phyloP scores from a whole-genome alignment of 768 basidiomycete genomes.

The Gelatoporia subvermispora region DNA sequence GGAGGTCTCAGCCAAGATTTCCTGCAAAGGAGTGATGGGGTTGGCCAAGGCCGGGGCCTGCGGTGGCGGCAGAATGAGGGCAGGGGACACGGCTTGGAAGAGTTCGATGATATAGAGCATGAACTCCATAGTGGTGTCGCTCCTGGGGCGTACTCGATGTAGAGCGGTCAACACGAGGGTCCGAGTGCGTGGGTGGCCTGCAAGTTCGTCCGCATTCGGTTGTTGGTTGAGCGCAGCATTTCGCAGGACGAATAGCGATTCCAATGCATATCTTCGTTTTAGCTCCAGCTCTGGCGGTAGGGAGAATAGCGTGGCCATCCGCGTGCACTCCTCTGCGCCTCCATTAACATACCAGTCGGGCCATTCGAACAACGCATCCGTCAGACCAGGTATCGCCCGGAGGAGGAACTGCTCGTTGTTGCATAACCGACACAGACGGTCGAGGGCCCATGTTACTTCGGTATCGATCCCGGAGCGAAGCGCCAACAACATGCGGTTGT shows the following conservation, averaged over 20 bases:
- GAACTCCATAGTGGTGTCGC: conserved; percentile 71
- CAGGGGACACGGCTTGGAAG: conserved; percentile 54
- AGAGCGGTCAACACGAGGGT: conserved; percentile 64
- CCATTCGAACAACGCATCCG: conserved; percentile 83
- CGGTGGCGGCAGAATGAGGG: conserved; percentile 35
- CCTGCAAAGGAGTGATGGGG: conserved; percentile 54
- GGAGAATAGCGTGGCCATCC: conserved; percentile 50
- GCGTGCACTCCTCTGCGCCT: conserved; percentile 45
- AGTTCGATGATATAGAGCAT: conserved; percentile 69
- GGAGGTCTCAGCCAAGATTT: conserved; percentile 49
- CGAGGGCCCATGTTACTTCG: conserved; percentile 88
- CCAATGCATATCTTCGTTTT: conserved; percentile 72
- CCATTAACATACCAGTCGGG: conserved; percentile 77
- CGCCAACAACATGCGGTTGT: conserved; percentile 89
- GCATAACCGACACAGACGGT: conserved; percentile 77
- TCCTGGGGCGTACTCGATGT: conserved; percentile 50
- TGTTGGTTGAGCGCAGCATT: conserved; percentile 71
- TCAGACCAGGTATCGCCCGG: conserved; percentile 66
- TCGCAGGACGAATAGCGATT: conserved; percentile 82
- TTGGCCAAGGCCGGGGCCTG: conserved; percentile 29
- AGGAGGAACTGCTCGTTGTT: conserved; percentile 76
- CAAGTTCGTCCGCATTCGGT: conserved; percentile 58
- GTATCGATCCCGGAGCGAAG: conserved; percentile 75
- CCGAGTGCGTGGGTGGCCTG: conserved; percentile 54
- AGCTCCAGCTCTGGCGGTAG: conserved; percentile 42